phyloP scores from a whole-genome alignment of 1,139 yeast species.

The Lipomyces yarrowii region DNA sequence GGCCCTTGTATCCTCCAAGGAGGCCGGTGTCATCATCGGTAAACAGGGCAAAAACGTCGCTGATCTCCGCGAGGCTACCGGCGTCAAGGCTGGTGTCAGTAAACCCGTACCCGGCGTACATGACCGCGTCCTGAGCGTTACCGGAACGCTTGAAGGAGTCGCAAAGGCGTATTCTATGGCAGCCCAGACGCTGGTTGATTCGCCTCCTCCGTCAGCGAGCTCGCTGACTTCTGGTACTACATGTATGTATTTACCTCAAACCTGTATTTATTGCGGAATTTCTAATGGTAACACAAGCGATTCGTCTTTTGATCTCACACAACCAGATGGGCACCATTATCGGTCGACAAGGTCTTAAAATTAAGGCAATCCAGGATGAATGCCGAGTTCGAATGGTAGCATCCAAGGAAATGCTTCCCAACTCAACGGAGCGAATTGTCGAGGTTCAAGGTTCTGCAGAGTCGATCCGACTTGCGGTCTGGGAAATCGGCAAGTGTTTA shows the following conservation, averaged over 20 bases:
- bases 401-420: constrained; percentile 79
- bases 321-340: constrained; percentile 89
- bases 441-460: constrained; percentile 84
- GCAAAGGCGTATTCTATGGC: constrained; percentile 73
- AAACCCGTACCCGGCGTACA: constrained; percentile 79
- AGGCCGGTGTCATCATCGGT: constrained; percentile 90
- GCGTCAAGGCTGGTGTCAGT: constrained; percentile 87
- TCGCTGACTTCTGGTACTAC: constrained; percentile 42
- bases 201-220: constrained; percentile 37
- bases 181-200: constrained; percentile 61
- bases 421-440: constrained; percentile 83
- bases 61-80: constrained; percentile 71
- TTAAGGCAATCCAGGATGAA: constrained; percentile 74
- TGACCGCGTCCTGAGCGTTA: constrained; percentile 80
- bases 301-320: constrained; percentile 79
- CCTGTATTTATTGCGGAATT: not conserved
- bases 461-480: constrained; percentile 59
- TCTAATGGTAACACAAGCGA: constrained; percentile 44
- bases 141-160: constrained; percentile 76
- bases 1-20: constrained; percentile 78
- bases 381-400: constrained; percentile 82
- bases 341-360: constrained; percentile 82
- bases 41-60: constrained; percentile 83
- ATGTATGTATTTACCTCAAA: constrained; percentile 56
- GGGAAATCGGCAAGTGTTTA: constrained; percentile 70